Conservation (phyloP, 257 asterid genomes). For the Fraxinus cuspidata region DNA sequence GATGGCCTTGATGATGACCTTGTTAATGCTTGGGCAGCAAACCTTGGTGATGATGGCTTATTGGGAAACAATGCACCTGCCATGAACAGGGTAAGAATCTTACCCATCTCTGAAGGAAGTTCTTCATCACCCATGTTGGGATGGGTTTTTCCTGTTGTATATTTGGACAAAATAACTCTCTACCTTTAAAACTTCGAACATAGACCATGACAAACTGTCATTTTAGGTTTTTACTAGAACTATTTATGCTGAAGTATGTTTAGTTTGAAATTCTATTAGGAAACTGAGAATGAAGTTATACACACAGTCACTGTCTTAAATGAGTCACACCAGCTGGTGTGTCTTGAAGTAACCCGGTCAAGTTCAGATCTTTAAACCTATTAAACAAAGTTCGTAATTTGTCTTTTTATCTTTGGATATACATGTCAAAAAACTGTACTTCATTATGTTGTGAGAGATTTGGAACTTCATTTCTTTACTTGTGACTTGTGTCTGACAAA, state of each 20-base stretch:
- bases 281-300: not conserved
- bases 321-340: not conserved
- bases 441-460: not conserved
- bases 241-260: not conserved
- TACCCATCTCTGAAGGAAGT: not conserved
- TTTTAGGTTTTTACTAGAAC: not conserved
- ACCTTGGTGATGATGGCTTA: constrained; percentile 87
- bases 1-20: constrained; percentile 93
- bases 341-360: not conserved
- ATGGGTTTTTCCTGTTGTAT: not conserved
- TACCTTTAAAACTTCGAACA: not conserved
- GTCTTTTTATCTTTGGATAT: not conserved
- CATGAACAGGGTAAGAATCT: constrained; percentile 80
- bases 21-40: constrained; percentile 97
- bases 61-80: constrained; percentile 79
- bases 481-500: not conserved
- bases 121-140: not conserved
- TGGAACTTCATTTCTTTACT: constrained; percentile 17
- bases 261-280: not conserved
- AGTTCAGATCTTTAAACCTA: not conserved
- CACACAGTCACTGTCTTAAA: not conserved
- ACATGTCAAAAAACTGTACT: not conserved
- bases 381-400: not conserved
- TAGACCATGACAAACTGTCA: not conserved
- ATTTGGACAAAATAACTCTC: not conserved